A percentile compares a stretch with the other conserved stretches of the same genome.
These are phyloP conservation scores for Pichia sporocuriosa DNA, from an alignment of 805 yeast species.

Conservation along the genomic window DNA sequence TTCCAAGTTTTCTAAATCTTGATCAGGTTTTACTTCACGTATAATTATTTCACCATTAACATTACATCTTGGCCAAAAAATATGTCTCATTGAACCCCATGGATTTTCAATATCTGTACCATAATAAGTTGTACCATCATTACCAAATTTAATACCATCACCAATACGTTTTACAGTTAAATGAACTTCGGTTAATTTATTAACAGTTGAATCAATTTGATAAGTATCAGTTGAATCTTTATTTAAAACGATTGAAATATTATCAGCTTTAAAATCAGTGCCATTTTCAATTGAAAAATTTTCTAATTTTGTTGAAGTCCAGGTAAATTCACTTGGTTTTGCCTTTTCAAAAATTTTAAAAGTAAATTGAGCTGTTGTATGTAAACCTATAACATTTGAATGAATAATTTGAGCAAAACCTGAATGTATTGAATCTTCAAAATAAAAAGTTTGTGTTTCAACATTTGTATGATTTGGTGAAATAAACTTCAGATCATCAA, in stretches of 20 bases:
- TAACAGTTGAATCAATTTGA: conserved; percentile 56
- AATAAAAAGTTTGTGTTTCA: conserved; percentile 92
- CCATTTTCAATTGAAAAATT: conserved; percentile 64
- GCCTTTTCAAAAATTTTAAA: conserved; percentile 64
- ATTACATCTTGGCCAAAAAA: conserved; percentile 89
- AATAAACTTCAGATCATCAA: conserved; percentile 70
- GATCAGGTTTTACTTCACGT: conserved; percentile 26
- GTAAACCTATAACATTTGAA: conserved; percentile 83
- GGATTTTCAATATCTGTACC: conserved; percentile 81
- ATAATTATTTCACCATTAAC: conserved; percentile 59
- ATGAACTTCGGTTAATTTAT: conserved; percentile 64
- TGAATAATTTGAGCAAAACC: conserved; percentile 95
- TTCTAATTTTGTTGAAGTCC: conserved; percentile 90
- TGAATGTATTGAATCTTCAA: conserved; percentile 53
- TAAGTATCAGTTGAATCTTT: conserved; percentile 40
- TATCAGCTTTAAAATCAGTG: conserved; percentile 72
- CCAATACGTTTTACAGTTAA: conserved; percentile 53
- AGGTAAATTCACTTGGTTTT: conserved; percentile 48
- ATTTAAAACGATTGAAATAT: conserved; percentile 54
- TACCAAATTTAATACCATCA: conserved; percentile 85
- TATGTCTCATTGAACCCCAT: conserved; percentile 97
- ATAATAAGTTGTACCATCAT: conserved; percentile 76
- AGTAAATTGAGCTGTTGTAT: conserved; percentile 89
- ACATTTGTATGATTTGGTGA: conserved; percentile 80
- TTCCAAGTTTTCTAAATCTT: conserved; percentile 14